Base-by-base conservation (phyloP, 75 land plant genomes). In the Azolla pinnata region DNA sequence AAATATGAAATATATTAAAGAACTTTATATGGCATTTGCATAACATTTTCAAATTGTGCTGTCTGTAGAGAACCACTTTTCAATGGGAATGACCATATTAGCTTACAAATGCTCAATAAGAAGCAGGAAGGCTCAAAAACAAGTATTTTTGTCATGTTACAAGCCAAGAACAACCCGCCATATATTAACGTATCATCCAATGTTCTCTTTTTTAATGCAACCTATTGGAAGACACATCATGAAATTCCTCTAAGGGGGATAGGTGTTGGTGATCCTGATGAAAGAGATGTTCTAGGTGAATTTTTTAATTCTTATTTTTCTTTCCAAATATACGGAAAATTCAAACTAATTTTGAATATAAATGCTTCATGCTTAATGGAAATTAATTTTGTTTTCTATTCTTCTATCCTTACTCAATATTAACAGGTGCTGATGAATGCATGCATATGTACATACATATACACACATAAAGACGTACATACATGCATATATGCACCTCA, bases 211-310 rank as follows among this genome's bases (percentile, higher is more conserved):
- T 20, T 47, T 12, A 47, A 47, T 47, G 50, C 50, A 16, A 47
- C 20, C 20, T 47, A 47, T 20, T 47, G 7, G 50, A 47, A 47
- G 50, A 18, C 50, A 12, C 10, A 20, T 20, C 10, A 47, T 9
- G 50, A 47, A 12, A 47, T 47, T 18, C 50, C 50, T 3, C 10
- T 47, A 9, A 18, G 20, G 3, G 50, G 50, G 19, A 12, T 47
- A 47, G 19, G 50, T 16, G 50, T 47, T 9, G 50, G 20, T 7
- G 50, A 47, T 47, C 50, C 50, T 47, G 50, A 47, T 47, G 18
- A 16, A 3, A 7, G 19, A 3, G 50, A 47, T 20, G 19, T 20
- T 20, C 50, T 12, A 47, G 50, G 50, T 47, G 19, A 9, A 9
- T 3, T 20, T 20, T 20, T 7, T 16, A 20, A 20, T 18, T 47